Evolutionary conservation across 257 asterid genomes (phyloP).

Genomic region (Oldenlandia corymbosa): DNA sequence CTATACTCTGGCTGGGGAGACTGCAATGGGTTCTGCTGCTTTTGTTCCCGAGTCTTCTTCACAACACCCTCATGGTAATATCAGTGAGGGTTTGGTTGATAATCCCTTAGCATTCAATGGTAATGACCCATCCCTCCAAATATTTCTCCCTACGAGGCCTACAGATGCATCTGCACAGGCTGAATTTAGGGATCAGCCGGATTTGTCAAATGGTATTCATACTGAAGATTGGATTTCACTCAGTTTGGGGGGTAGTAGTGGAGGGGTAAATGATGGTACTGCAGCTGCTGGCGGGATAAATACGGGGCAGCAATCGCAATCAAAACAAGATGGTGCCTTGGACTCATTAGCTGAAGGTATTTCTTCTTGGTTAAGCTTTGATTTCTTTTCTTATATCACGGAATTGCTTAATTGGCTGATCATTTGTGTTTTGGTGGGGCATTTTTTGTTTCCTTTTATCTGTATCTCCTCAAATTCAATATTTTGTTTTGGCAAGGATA

Average conservation of each 20-base stretch:
- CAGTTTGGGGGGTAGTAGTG: conserved; percentile 71
- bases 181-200: conserved; percentile 51
- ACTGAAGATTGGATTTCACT: conserved; percentile 85
- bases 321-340: conserved; percentile 42
- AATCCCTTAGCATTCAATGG: conserved; percentile 63
- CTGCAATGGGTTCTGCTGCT: conserved; percentile 46
- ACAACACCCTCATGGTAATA: conserved; percentile 32
- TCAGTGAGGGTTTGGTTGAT: conserved; percentile 58
- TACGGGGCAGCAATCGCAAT: conserved; percentile 41
- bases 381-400: neutral
- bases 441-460: neutral
- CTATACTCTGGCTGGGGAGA: conserved; percentile 44
- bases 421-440: neutral
- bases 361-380: neutral
- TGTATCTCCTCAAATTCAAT: too few species aligned
- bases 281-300: conserved; percentile 42
- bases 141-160: conserved; percentile 88
- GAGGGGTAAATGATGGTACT: conserved; percentile 34
- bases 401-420: conserved; percentile 1
- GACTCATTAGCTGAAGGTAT: conserved; percentile 46
- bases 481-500: too few species aligned
- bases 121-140: conserved; percentile 83
- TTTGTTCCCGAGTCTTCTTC: conserved; percentile 42
- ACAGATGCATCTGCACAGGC: conserved; percentile 51
- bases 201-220: conserved; percentile 58